Conservation (phyloP, 1,284 basidiomycete species). For the Cronartium quercuum region DNA sequence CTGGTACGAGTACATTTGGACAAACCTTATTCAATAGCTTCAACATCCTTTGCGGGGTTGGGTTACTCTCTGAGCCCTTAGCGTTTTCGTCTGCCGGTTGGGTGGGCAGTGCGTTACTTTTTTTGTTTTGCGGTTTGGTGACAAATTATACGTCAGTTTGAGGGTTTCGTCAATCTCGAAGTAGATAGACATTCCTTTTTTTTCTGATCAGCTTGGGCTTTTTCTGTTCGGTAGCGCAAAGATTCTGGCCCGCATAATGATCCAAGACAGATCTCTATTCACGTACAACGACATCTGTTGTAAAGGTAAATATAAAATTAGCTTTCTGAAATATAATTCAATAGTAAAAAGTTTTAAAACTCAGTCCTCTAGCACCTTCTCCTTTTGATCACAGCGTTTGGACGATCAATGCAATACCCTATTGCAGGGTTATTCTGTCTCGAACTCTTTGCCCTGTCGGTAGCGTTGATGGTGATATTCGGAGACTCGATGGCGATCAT, state of each 20-base stretch:
- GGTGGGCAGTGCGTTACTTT: conserved; percentile 15
- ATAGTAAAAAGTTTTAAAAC: neutral
- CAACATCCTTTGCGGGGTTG: conserved; percentile 25
- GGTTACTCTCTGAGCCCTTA: conserved; percentile 30
- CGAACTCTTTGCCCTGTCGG: conserved; percentile 28
- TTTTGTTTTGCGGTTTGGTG: conserved; percentile 23
- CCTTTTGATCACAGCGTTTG: conserved; percentile 7
- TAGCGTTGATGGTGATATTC: conserved; percentile 30
- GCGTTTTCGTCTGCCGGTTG: conserved; percentile 30
- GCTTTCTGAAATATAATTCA: neutral
- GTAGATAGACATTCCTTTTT: neutral
- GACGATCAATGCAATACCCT: conserved; percentile 30
- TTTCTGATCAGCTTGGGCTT: too few species aligned
- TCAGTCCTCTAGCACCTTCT: neutral
- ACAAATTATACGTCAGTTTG: conserved; percentile 30
- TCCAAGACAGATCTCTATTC: conserved; percentile 20
- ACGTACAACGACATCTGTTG: conserved; percentile 36
- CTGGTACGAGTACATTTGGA: conserved; percentile 24
- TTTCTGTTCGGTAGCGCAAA: conserved; percentile 3
- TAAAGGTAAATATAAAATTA: conserved; percentile 6
- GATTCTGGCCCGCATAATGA: conserved; percentile 31
- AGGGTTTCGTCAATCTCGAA: neutral
- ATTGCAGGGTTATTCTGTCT: conserved; percentile 29
- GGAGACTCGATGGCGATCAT: conserved; percentile 28
- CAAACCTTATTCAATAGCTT: conserved; percentile 32